These are phyloP conservation scores for Penicillium italicum DNA, from an alignment of 2,329 filamentous ascomycete genomes.

Conservation along the genomic window DNA sequence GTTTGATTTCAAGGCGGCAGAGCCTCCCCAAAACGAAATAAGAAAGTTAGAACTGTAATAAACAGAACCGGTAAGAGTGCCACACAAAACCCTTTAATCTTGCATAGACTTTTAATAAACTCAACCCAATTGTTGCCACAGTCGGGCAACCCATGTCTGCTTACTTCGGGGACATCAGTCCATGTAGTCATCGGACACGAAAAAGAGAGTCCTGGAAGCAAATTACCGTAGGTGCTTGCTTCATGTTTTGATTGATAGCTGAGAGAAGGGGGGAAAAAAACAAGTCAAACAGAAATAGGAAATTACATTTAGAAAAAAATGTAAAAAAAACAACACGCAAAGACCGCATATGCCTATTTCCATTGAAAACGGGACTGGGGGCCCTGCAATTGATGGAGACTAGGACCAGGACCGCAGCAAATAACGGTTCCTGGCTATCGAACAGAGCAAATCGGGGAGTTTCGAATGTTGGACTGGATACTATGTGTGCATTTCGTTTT, in stretches of 20 bases:
- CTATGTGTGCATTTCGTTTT: background rate
- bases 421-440: constrained; percentile 23
- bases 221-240: background rate
- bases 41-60: background rate
- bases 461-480: background rate
- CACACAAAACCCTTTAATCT: constrained; percentile 2
- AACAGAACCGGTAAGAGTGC: background rate
- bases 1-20: constrained; percentile 6
- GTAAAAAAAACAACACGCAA: background rate
- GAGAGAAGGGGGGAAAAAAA: background rate
- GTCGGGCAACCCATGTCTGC: background rate
- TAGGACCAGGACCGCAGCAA: constrained; percentile 19
- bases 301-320: background rate
- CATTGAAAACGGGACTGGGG: constrained; percentile 9
- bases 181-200: background rate
- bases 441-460: constrained; percentile 21
- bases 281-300: background rate
- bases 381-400: constrained; percentile 14
- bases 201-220: background rate
- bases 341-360: background rate
- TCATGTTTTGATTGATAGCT: background rate
- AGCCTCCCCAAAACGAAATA: background rate
- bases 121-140: background rate
- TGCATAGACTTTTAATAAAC: background rate
- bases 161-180: background rate